These are phyloP conservation scores for Hordeum vulgare DNA, from an alignment of 176 grass and related monocot genomes.

Conservation along the genomic window DNA sequence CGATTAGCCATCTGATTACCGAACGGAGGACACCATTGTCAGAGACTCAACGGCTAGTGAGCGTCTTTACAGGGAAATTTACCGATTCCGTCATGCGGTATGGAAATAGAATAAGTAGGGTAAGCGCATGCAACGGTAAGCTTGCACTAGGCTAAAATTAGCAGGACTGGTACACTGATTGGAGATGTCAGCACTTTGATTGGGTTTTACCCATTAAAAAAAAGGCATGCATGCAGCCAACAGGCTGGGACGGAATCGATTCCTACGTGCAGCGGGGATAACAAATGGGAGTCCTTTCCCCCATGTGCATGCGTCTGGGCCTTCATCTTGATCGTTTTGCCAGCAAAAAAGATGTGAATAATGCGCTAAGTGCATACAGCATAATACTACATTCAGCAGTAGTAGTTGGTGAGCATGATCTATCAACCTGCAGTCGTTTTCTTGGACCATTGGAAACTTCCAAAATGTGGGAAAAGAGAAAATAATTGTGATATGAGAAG, in stretches of 20 bases:
- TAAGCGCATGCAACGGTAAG: neutral
- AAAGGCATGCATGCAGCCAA: neutral
- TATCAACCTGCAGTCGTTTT: constrained; percentile 22
- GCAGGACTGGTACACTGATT: neutral
- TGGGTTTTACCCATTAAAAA: neutral
- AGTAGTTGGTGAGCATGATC: constrained; percentile 38
- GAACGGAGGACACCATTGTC: neutral
- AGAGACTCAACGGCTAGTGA: constrained; percentile 2
- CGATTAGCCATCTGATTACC: neutral
- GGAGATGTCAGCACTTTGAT: neutral
- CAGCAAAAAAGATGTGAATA: constrained; percentile 25
- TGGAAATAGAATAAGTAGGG: neutral
- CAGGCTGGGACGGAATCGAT: constrained; percentile 21
- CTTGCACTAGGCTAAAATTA: neutral
- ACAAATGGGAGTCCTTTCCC: neutral
- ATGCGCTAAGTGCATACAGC: neutral
- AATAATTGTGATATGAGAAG: neutral
- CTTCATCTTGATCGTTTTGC: neutral
- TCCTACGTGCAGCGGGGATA: neutral
- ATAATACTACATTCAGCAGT: neutral
- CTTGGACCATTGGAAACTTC: constrained; percentile 16
- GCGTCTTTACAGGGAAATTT: neutral
- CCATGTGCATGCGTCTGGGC: neutral
- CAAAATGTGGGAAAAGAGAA: neutral
- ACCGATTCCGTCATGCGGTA: neutral